Conservation (phyloP, 352 stramenopile species). For the Globisporangium orthogonon region DNA sequence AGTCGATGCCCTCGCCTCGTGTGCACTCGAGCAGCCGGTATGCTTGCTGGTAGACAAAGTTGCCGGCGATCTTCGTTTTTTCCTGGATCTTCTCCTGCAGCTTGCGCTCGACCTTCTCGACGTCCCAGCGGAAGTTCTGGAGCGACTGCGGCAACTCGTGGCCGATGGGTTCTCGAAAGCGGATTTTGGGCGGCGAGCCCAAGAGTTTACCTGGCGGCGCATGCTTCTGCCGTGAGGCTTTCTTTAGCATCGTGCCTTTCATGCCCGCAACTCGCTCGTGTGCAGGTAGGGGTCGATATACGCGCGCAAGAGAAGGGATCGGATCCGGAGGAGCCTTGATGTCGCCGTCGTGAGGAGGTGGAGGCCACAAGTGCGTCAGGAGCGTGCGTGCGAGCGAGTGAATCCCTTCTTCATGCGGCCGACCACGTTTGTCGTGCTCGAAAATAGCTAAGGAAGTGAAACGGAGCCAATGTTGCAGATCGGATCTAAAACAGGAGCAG, state of each 20-base stretch:
- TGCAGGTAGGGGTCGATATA: not conserved
- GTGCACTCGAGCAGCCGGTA: conserved; percentile 71
- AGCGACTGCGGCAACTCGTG: conserved; percentile 46
- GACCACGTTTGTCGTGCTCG: too few relatives aligned
- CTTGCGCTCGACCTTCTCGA: conserved; percentile 77
- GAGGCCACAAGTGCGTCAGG: too few relatives aligned
- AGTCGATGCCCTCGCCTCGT: conserved; percentile 74
- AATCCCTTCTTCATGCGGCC: too few relatives aligned
- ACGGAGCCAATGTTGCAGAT: too few relatives aligned
- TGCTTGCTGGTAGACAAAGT: conserved; percentile 85
- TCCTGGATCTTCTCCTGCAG: conserved; percentile 84
- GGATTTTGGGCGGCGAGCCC: conserved; percentile 43
- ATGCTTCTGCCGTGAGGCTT: conserved; percentile 7
- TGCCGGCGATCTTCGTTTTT: conserved; percentile 77
- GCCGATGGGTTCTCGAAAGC: conserved; percentile 61
- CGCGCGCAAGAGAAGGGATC: not conserved
- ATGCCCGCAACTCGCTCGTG: conserved; percentile 6
- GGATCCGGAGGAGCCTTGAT: not conserved
- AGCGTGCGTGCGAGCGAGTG: too few relatives aligned
- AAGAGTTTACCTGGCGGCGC: conserved; percentile 20
- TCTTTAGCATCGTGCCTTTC: conserved; percentile 40
- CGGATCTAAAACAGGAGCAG: too few relatives aligned
- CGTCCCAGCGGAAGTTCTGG: conserved; percentile 69
- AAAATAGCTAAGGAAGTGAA: too few relatives aligned
- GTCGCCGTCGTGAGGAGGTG: not conserved